Evolutionary conservation across 495 filamentous ascomycete species (phyloP).

Genomic region (Aspergillus egyptiacus): DNA sequence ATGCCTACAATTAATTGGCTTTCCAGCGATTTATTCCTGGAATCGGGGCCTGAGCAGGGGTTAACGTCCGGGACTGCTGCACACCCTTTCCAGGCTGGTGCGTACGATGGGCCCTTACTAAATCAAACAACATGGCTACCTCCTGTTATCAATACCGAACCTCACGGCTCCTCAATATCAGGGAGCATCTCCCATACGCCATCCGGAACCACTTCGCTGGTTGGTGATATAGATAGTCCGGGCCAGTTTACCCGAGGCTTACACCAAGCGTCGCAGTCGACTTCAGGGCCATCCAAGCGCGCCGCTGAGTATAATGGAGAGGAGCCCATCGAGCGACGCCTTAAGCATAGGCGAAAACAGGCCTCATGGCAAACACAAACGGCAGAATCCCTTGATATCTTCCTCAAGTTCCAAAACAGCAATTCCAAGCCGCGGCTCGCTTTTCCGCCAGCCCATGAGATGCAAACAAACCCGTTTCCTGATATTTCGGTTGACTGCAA

Average conservation of each 20-base stretch:
- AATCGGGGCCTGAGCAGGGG: background rate
- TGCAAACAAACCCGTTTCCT: slow-evolving; percentile 11
- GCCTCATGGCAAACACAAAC: slow-evolving; percentile 19
- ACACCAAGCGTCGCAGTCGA: slow-evolving; percentile 18
- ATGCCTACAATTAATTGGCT: slow-evolving; percentile 37
- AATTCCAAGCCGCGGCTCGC: slow-evolving; percentile 15
- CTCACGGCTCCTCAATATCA: slow-evolving; percentile 16
- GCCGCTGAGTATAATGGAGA: slow-evolving; percentile 37
- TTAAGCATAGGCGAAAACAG: slow-evolving; percentile 28
- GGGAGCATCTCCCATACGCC: slow-evolving; percentile 21
- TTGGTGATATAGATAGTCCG: slow-evolving; percentile 18
- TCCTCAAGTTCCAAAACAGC: slow-evolving; percentile 8
- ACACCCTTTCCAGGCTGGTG: slow-evolving; percentile 17
- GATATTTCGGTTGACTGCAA: slow-evolving; percentile 13
- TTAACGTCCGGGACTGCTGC: slow-evolving; percentile 5
- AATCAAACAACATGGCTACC: slow-evolving; percentile 29
- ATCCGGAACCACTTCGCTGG: slow-evolving; percentile 18
- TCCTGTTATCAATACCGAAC: slow-evolving; percentile 20
- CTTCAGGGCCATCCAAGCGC: slow-evolving; percentile 19
- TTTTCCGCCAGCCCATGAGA: slow-evolving; percentile 23
- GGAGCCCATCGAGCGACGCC: slow-evolving; percentile 27
- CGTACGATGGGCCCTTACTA: slow-evolving; percentile 14
- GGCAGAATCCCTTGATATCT: slow-evolving; percentile 11
- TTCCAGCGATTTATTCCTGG: slow-evolving; percentile 9
- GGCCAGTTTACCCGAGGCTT: slow-evolving; percentile 15